Conservation (phyloP, 768 basidiomycete genomes). For the Phlegmacium glaucopus region DNA sequence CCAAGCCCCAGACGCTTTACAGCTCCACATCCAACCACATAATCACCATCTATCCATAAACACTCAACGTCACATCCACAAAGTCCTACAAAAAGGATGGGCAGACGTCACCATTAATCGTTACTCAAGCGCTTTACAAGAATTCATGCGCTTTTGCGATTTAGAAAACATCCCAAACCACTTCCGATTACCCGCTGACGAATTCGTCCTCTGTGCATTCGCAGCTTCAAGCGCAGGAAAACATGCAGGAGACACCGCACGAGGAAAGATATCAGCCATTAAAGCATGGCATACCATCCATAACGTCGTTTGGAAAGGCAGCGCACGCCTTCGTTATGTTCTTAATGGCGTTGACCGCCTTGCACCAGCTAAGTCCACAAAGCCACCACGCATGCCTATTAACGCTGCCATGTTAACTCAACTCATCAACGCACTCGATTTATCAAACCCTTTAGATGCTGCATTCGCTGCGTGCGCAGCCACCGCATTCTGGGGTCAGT, state of each 20-base stretch:
- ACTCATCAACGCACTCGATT: slow-evolving; percentile 15
- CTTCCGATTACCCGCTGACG: slow-evolving; percentile 17
- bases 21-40: too few relatives aligned
- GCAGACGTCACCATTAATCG: too few relatives aligned
- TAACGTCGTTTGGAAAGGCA: slow-evolving; percentile 16
- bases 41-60: neutral
- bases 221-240: too few relatives aligned
- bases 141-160: slow-evolving; percentile 19
- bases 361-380: slow-evolving; percentile 14
- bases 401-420: slow-evolving; percentile 14
- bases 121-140: slow-evolving; percentile 2
- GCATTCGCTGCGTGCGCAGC: slow-evolving; percentile 19
- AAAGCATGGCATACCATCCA: slow-evolving; percentile 33
- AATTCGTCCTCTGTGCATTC: slow-evolving; percentile 26
- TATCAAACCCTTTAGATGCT: slow-evolving; percentile 15
- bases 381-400: slow-evolving; percentile 17
- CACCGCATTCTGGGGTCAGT: slow-evolving; percentile 29
- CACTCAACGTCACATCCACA: neutral
- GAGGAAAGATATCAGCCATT: slow-evolving; percentile 22
- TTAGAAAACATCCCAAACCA: slow-evolving; percentile 8
- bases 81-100: slow-evolving; percentile 9
- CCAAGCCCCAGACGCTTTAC: too few relatives aligned
- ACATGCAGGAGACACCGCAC: slow-evolving; percentile 15
- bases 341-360: slow-evolving; percentile 21
- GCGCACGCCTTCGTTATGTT: slow-evolving; percentile 16